These are phyloP conservation scores for Diplodia sapinea DNA, from an alignment of 2,329 filamentous ascomycete species.

Conservation along the genomic window DNA sequence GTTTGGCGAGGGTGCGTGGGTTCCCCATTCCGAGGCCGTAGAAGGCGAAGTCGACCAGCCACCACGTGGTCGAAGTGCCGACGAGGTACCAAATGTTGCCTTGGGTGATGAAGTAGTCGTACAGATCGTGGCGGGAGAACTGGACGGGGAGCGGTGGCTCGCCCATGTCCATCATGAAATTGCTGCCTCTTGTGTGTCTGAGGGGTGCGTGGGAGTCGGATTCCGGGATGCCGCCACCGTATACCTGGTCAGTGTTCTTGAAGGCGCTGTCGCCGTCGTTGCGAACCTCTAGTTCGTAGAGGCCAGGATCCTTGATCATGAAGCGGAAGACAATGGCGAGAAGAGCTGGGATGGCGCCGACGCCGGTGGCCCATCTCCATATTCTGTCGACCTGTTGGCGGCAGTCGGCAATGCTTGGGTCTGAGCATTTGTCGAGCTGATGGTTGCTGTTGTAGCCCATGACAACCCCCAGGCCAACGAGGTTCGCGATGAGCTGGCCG, in stretches of 20 bases:
- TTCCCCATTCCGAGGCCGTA: constrained; percentile 46
- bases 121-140: constrained; percentile 41
- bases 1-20: constrained; percentile 44
- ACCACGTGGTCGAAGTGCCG: constrained; percentile 46
- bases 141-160: constrained; percentile 37
- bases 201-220: constrained; percentile 39
- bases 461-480: constrained; percentile 31
- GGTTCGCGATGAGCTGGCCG: constrained; percentile 42
- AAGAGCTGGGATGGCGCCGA: constrained; percentile 48
- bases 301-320: constrained; percentile 49
- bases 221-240: constrained; percentile 30
- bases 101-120: constrained; percentile 43
- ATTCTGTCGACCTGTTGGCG: constrained; percentile 41
- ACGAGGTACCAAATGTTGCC: constrained; percentile 47
- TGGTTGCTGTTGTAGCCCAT: constrained; percentile 27
- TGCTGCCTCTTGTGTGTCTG: constrained; percentile 38
- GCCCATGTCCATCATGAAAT: constrained; percentile 37
- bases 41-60: constrained; percentile 46
- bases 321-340: constrained; percentile 49
- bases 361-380: constrained; percentile 45
- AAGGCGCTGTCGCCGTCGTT: constrained; percentile 40
- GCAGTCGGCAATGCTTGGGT: constrained; percentile 36
- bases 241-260: constrained; percentile 45
- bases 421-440: constrained; percentile 6
- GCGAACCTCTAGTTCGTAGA: constrained; percentile 50